Conservation (phyloP, 495 filamentous ascomycete species). For the Staphylotrichum longicolle region DNA sequence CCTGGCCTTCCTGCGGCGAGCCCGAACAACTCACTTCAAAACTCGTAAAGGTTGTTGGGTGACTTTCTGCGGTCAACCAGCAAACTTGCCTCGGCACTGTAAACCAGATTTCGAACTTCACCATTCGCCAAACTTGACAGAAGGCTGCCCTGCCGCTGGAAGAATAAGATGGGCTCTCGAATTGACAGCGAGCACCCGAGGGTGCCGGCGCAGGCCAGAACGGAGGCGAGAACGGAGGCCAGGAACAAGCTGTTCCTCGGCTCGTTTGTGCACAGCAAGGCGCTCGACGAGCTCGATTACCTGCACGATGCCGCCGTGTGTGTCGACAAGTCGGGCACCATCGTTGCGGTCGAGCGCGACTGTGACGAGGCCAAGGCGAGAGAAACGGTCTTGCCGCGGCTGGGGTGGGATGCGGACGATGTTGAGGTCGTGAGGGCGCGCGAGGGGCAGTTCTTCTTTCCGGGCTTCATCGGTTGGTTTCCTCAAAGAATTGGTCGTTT, state of each 20-base stretch:
- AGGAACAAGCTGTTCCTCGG: constrained; percentile 47
- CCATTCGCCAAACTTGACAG: no score
- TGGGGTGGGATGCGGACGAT: constrained; percentile 45
- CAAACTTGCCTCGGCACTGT: no score
- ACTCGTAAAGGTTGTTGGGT: no score
- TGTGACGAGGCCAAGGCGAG: constrained; percentile 29
- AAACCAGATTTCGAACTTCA: no score
- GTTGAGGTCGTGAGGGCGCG: constrained; percentile 31
- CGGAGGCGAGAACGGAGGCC: neutral
- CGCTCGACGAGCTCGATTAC: constrained; percentile 54
- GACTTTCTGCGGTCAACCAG: no score
- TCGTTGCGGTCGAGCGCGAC: constrained; percentile 53
- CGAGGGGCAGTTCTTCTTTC: constrained; percentile 78
- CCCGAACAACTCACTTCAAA: no score
- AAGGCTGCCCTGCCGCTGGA: no score
- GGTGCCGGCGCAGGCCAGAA: no score
- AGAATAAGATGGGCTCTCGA: no score
- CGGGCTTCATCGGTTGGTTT: constrained; percentile 76
- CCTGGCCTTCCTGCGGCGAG: no score
- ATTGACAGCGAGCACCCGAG: no score
- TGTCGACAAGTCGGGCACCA: constrained; percentile 64
- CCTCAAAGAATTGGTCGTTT: no score
- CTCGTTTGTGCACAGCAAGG: constrained; percentile 58
- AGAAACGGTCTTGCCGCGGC: constrained; percentile 27
- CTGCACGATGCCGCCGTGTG: constrained; percentile 60